These are phyloP conservation scores for Aspergillus vadensis DNA, from an alignment of 2,329 filamentous ascomycete genomes.

Conservation along the genomic window DNA sequence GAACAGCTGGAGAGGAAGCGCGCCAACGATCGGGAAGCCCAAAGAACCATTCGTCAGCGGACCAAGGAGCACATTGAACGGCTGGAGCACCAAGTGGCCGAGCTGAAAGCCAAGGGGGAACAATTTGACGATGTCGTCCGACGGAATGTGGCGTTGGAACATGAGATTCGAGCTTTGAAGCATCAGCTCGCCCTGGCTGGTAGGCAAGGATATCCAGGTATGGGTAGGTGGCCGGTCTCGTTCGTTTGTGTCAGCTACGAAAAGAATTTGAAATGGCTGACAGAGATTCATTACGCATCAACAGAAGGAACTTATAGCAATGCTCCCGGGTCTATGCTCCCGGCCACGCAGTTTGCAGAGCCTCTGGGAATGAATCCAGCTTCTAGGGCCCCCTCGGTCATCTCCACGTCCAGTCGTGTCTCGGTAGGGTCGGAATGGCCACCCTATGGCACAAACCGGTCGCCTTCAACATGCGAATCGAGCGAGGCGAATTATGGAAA, in stretches of 20 bases:
- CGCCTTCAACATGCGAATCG: slow-evolving; percentile 30
- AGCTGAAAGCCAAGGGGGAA: slow-evolving; percentile 53
- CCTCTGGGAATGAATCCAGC: slow-evolving; percentile 19
- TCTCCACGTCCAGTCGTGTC: slow-evolving; percentile 29
- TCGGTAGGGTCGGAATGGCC: slow-evolving; percentile 34
- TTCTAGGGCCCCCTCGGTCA: slow-evolving; percentile 27
- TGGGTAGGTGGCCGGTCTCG: slow-evolving; percentile 15
- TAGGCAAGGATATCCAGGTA: slow-evolving; percentile 24
- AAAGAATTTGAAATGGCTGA: slow-evolving; percentile 18
- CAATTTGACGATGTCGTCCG: slow-evolving; percentile 55
- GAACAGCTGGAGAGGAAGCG: slow-evolving; percentile 62
- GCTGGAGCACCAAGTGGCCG: slow-evolving; percentile 57
- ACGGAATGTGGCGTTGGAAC: slow-evolving; percentile 57
- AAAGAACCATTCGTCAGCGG: slow-evolving; percentile 60
- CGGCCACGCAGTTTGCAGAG: slow-evolving; percentile 28
- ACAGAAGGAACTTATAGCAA: slow-evolving; percentile 23
- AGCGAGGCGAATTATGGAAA: slow-evolving; percentile 31
- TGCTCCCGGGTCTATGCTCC: slow-evolving; percentile 24
- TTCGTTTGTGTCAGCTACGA: neutral
- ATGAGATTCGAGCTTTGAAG: slow-evolving; percentile 56
- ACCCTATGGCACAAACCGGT: slow-evolving; percentile 28
- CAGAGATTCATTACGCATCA: neutral
- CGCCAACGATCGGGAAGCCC: slow-evolving; percentile 62
- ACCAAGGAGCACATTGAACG: slow-evolving; percentile 62
- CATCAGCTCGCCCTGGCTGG: slow-evolving; percentile 46